Evolutionary conservation across 2,329 filamentous ascomycete species (phyloP).

Genomic region (Pseudophaeomoniella oleicola): DNA sequence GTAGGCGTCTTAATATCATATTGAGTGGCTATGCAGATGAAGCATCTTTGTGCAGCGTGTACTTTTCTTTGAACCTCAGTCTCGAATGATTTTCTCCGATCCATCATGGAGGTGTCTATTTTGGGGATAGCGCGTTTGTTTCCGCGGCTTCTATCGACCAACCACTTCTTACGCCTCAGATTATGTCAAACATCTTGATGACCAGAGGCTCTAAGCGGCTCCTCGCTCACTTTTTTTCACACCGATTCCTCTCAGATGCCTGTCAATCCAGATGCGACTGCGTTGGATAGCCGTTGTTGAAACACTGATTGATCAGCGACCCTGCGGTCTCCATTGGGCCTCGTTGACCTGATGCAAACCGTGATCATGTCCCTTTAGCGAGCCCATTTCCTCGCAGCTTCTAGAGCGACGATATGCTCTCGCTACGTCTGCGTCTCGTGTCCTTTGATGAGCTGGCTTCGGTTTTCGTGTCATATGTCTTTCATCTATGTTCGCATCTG

Average conservation of each 20-base stretch:
- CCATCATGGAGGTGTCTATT: too few relatives aligned
- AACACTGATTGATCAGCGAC: not conserved
- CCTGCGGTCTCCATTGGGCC: not conserved
- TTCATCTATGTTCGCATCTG: slow-evolving; percentile 5
- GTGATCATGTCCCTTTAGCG: too few relatives aligned
- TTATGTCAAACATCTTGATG: not conserved
- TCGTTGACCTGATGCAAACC: too few relatives aligned
- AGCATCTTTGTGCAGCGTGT: not conserved
- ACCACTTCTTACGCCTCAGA: not conserved
- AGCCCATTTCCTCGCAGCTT: too few relatives aligned
- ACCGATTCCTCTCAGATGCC: too few relatives aligned
- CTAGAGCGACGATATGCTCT: too few relatives aligned
- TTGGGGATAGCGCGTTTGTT: not conserved
- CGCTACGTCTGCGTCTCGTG: too few relatives aligned
- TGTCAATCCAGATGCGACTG: too few relatives aligned
- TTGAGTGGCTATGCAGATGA: not conserved
- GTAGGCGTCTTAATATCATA: slow-evolving; percentile 1
- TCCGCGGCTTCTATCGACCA: not conserved
- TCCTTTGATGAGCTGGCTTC: slow-evolving; percentile 2
- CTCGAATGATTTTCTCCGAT: not conserved
- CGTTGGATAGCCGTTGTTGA: not conserved
- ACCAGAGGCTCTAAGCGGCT: not conserved
- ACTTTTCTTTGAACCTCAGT: not conserved
- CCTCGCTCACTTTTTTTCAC: not conserved
- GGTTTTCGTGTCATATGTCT: slow-evolving; percentile 2